Percentiles rank a stretch among this genome's conserved stretches.
Conservation (phyloP, 208 protist genomes). For the Trypanosoma conorhini region DNA sequence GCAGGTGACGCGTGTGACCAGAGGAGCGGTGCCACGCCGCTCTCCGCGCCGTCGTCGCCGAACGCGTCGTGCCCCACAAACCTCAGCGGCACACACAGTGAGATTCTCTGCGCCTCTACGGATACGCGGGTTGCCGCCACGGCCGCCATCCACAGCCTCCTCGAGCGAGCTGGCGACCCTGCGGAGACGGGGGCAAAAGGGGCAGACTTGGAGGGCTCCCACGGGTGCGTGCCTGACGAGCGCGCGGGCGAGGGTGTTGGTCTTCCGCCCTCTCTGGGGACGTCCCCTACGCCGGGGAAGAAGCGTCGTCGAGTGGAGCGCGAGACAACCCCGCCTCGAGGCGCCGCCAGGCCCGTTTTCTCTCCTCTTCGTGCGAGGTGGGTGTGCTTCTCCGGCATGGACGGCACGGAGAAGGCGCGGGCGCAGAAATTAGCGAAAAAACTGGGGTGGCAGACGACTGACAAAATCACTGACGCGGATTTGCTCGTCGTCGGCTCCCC, state of each 20-base stretch:
- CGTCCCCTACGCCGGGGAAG: neutral
- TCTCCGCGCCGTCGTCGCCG: neutral
- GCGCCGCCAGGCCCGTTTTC: neutral
- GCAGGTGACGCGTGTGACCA: neutral
- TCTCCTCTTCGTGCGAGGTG: neutral
- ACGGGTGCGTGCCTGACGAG: neutral
- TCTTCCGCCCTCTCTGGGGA: slow-evolving; percentile 3
- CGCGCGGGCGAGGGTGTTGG: neutral
- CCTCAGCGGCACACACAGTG: neutral
- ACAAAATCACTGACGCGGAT: slow-evolving; percentile 55
- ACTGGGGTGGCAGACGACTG: slow-evolving; percentile 43
- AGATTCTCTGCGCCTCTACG: neutral
- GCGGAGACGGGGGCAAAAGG: neutral
- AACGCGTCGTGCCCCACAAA: neutral
- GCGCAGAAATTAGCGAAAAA: slow-evolving; percentile 44
- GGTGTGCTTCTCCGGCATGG: slow-evolving; percentile 78
- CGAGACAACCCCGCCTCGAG: neutral
- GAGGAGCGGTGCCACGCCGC: slow-evolving; percentile 1
- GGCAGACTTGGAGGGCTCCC: neutral
- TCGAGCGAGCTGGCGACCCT: neutral
- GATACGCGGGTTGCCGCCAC: neutral
- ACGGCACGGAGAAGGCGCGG: slow-evolving; percentile 31
- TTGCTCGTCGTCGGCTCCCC: slow-evolving; percentile 67
- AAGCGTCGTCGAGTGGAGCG: slow-evolving; percentile 4
- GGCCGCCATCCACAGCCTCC: neutral